Conservation (phyloP, 2,329 filamentous ascomycete species). For the Chaetomiaceae sp. region DNA sequence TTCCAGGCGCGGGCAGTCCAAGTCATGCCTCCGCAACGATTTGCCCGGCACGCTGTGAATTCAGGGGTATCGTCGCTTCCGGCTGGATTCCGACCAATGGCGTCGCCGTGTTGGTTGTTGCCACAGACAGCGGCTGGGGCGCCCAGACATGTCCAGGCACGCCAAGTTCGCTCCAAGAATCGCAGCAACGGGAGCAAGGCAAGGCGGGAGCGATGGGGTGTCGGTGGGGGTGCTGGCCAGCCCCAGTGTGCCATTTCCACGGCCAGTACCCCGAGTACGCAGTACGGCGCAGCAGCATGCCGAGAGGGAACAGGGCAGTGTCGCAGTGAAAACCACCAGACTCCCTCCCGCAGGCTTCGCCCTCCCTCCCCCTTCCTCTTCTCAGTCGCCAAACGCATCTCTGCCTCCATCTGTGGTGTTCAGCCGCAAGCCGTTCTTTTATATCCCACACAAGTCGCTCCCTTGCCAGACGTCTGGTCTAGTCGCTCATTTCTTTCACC, state of each 20-base stretch:
- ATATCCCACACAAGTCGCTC: conserved; percentile 9
- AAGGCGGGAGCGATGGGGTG: no score
- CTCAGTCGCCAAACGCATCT: conserved; percentile 4
- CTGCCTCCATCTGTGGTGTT: conserved; percentile 13
- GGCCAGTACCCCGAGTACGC: no score
- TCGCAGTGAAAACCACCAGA: conserved; percentile 11
- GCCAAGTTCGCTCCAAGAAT: no score
- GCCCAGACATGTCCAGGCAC: conserved; percentile 4
- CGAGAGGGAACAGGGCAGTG: conserved; percentile 2
- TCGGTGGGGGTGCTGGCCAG: no score
- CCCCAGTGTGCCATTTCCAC: no score
- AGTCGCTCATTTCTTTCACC: conserved; percentile 11
- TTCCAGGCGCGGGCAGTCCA: no score
- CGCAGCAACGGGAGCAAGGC: no score
- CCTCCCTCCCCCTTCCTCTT: conserved; percentile 11
- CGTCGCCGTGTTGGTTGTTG: background rate
- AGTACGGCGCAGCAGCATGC: background rate
- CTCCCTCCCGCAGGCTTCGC: background rate
- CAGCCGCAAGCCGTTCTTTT: conserved; percentile 19
- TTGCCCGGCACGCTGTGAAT: background rate
- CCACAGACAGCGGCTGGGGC: background rate
- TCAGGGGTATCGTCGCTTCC: conserved; percentile 5
- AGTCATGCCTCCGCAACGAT: background rate
- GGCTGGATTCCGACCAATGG: conserved; percentile 5
- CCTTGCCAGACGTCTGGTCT: conserved; percentile 3